Conservation (phyloP, 805 yeast genomes). For the Kluyveromyces dobzhanskii region DNA sequence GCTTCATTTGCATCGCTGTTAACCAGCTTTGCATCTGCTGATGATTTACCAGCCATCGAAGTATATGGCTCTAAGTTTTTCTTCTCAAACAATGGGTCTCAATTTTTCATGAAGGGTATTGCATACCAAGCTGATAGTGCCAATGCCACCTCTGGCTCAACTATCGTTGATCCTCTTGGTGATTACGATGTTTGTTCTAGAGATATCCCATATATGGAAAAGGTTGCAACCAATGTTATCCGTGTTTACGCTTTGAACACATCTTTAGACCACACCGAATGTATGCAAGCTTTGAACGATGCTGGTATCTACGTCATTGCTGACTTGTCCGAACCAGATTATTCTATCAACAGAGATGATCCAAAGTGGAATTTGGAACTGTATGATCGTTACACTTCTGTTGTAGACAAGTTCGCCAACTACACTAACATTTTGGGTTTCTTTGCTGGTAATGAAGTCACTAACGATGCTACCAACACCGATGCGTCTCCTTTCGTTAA, state of each 20-base stretch:
- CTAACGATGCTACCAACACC: slow-evolving; percentile 57
- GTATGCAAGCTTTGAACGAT: slow-evolving; percentile 58
- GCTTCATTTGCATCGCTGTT: slow-evolving; percentile 24
- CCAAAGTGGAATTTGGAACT: slow-evolving; percentile 61
- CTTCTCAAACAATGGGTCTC: slow-evolving; percentile 70
- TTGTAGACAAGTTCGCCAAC: slow-evolving; percentile 58
- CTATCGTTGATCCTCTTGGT: slow-evolving; percentile 65
- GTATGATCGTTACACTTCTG: slow-evolving; percentile 58
- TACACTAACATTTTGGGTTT: slow-evolving; percentile 72
- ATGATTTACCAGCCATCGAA: slow-evolving; percentile 54
- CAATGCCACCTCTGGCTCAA: slow-evolving; percentile 34
- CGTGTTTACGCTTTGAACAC: slow-evolving; percentile 70
- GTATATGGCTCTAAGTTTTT: slow-evolving; percentile 72
- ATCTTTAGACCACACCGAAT: slow-evolving; percentile 53
- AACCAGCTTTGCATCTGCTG: slow-evolving; percentile 30
- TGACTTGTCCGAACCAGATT: slow-evolving; percentile 61
- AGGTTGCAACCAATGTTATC: slow-evolving; percentile 57
- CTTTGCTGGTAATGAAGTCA: slow-evolving; percentile 83
- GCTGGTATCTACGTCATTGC: slow-evolving; percentile 80
- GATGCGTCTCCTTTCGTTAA: slow-evolving; percentile 75
- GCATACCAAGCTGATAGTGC: slow-evolving; percentile 71
- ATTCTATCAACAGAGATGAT: slow-evolving; percentile 50
- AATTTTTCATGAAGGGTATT: slow-evolving; percentile 67
- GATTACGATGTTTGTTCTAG: slow-evolving; percentile 53
- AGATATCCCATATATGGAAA: slow-evolving; percentile 64